Evolutionary conservation across 306 rosid genomes (phyloP).

Genomic region (Lathyrus aphaca): DNA sequence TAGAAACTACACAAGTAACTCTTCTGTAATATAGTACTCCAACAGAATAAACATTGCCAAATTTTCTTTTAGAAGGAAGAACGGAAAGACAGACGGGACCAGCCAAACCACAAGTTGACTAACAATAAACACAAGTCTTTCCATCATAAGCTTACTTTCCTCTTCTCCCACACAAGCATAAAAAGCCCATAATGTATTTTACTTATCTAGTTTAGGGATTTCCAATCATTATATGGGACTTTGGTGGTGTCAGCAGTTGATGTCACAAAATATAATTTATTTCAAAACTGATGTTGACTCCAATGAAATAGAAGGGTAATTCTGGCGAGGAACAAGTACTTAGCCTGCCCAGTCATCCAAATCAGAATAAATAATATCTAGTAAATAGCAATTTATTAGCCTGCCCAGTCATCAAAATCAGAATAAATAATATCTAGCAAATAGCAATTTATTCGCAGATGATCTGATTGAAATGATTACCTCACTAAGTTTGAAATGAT

Average conservation of each 20-base stretch:
- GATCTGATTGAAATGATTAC: too few relatives aligned
- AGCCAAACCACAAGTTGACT: slow-evolving; percentile 4
- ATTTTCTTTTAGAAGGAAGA: slow-evolving; percentile 1
- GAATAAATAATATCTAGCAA: too few relatives aligned
- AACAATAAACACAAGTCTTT: background rate
- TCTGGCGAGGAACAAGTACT: background rate
- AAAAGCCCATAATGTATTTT: background rate
- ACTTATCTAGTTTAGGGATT: slow-evolving; percentile 5
- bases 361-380: too few relatives aligned
- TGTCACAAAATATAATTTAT: background rate
- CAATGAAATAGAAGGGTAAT: background rate
- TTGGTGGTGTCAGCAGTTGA: background rate
- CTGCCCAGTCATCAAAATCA: too few relatives aligned
- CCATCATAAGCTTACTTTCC: background rate
- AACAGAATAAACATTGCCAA: slow-evolving; percentile 5
- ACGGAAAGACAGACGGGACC: background rate
- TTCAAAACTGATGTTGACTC: slow-evolving; percentile 1
- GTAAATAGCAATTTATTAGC: too few relatives aligned
- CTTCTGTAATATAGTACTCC: slow-evolving; percentile 1
- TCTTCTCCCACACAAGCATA: background rate
- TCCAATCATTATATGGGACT: slow-evolving; percentile 5
- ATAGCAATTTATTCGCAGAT: too few relatives aligned
- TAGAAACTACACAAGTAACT: slow-evolving; percentile 27
- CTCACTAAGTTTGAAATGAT: too few relatives aligned
- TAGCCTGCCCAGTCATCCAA: slow-evolving; percentile 1